Evolutionary conservation across 495 filamentous ascomycete genomes (phyloP).

Genomic region (Aspergillus coremiiformis): DNA sequence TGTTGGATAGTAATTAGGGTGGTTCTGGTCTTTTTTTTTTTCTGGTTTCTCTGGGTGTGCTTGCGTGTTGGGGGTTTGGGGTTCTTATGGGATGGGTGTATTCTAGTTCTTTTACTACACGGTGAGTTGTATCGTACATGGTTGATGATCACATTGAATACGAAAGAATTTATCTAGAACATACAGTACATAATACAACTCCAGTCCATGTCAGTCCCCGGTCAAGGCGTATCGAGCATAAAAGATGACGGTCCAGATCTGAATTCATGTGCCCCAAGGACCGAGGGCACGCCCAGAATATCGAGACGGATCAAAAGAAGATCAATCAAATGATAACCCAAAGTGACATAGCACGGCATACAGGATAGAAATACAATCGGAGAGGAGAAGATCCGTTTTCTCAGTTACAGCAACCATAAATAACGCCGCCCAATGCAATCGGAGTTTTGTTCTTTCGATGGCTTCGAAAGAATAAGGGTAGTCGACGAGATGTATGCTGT

Average conservation of each 20-base stretch:
- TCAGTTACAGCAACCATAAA: neutral
- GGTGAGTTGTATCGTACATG: neutral
- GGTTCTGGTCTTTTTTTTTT: neutral
- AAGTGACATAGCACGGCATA: neutral
- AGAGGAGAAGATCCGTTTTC: neutral
- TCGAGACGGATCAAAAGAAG: neutral
- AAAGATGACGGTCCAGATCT: neutral
- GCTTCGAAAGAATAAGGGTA: neutral
- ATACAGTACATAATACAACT: neutral
- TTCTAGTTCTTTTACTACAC: no score
- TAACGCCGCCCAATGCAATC: neutral
- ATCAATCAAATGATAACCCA: neutral
- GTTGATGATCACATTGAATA: neutral
- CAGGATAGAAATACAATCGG: neutral
- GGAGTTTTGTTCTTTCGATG: neutral
- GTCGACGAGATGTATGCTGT: neutral
- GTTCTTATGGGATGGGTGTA: neutral
- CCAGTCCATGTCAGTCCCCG: neutral
- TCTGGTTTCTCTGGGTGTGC: neutral
- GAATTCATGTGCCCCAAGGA: neutral
- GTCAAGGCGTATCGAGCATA: neutral
- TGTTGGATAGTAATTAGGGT: constrained; percentile 47
- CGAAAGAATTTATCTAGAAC: neutral
- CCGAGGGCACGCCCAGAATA: neutral
- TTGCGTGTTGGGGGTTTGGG: neutral